Evolutionary conservation across 2,329 filamentous ascomycete species (phyloP), one percentile per base, ranked within the genome.

Genomic region (Orbilia brochopaga): DNA sequence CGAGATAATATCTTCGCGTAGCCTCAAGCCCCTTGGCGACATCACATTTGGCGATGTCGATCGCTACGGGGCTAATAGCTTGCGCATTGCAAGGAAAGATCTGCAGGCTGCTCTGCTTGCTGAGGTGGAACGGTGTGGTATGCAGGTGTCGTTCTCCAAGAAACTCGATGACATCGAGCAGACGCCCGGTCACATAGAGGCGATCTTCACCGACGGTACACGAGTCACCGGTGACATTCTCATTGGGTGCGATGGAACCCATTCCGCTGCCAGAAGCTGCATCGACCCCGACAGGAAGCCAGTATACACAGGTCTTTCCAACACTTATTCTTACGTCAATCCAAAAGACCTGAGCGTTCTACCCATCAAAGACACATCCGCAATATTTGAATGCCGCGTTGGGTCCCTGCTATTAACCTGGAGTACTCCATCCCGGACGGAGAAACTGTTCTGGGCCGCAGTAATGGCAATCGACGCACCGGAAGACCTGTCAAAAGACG

Each of bases 11-110:
- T 79, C 40, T 79, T 82, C 53, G 8, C 57, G 65, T 23, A 63
- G 30, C 32, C 60, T 66, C 0, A 57, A 61, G 11, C 32, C 46
- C 0, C 52, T 72, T 2, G 81, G 82, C 21, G 75, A 78, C 0
- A 84, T 83, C 72, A 81, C 83, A 24, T 83, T 86, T 67, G 84
- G 84, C 2, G 77, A 79, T 1, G 74, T 79, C 3, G 75, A 80
- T 2, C 79, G 81, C 37, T 85, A 86, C 61, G 83, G 83, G 0
- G 87, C 85, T 74, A 74, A 81, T 11, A 73, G 70, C 23, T 42
- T 79, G 44, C 75, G 79, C 5, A 75, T 79, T 11, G 60, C 73
- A 57, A 75, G 79, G 35, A 73, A 77, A 48, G 74, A 75, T 7
- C 60, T 80, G 15, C 75, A 78, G 21, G 74, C 69, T 23, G 70